Conservation (phyloP, 192 early-diverging fungal species). For the Entomortierella parvispora region DNA sequence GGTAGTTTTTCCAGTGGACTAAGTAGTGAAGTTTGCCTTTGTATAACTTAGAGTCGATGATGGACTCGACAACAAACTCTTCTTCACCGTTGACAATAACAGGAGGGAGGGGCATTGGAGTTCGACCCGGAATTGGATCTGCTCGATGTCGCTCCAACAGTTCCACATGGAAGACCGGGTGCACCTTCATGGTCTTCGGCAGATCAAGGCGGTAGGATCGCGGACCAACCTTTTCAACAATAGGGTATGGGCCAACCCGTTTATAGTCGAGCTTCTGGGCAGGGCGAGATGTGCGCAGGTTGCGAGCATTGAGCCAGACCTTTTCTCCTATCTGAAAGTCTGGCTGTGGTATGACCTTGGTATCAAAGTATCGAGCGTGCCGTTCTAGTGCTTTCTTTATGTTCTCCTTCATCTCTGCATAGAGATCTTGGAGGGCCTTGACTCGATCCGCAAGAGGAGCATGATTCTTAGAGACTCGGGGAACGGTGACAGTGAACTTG, state of each 20-base stretch:
- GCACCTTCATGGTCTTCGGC: conserved; percentile 32
- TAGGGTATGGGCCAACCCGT: conserved; percentile 22
- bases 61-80: conserved; percentile 14
- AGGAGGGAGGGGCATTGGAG: neutral
- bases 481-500: conserved; percentile 5
- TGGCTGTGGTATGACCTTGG: neutral
- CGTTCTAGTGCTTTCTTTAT: neutral
- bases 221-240: conserved; percentile 8
- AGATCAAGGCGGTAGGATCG: conserved; percentile 27
- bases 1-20: neutral
- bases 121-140: conserved; percentile 10
- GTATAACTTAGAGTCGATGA: conserved; percentile 5
- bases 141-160: conserved; percentile 23
- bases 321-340: conserved; percentile 14
- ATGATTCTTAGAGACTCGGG: neutral
- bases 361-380: neutral
- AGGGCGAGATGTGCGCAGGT: conserved; percentile 3
- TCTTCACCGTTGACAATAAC: neutral
- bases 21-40: neutral
- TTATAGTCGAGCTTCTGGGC: conserved; percentile 24
- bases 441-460: neutral
- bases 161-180: conserved; percentile 58
- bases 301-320: conserved; percentile 23
- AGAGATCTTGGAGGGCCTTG: conserved; percentile 3
- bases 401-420: conserved; percentile 1